Base-by-base conservation (phyloP, 306 rosid species). In the Pueraria montana region DNA sequence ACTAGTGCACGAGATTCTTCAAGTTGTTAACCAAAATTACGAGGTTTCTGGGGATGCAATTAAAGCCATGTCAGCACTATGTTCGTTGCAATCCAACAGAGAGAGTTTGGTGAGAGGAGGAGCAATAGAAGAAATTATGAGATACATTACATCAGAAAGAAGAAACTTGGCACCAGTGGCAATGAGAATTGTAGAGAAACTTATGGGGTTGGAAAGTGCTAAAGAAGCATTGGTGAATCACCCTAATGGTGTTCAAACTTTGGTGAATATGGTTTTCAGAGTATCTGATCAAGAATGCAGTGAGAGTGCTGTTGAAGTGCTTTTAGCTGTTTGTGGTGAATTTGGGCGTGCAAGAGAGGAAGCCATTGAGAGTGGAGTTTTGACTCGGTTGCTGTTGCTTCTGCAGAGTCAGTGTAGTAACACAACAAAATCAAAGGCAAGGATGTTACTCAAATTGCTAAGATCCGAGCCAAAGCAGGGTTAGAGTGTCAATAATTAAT, bases 391-490 rank as follows among this genome's bases (percentile, higher is more conserved):
- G 69, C 74, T 94, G 11, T 75, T 92, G 84, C 98, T 94, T 80
- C 83, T 94, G 75, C 98, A 94, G 79, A 91, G 96, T 80, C 94
- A 92, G 82, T 89, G 96, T 73, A 79, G 80, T 72, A 55, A 59
- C 36, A 80, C 84, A 69, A 90, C 93, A 53, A 94, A 94, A 87
- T 79, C 94, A 30, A 94, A 90, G 84, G 93, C 93, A 27, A 91
- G 97, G 86, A 79, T 77, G 89, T 70, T 94, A 43, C 98, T 94
- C 77, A 94, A 91, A 85, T 85, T 94, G 75, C 88, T 94, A n/a
- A 92, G 89, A 89, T 87, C 89, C 80, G 84, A 90, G 80, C 50
- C 84, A 53, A 89, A 83, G 26, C 59, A 70, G 32, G 46, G 52
- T 11, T 85, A 69, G 81, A 62, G 0, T 16, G 36, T 62, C 18